A percentile compares a stretch with the other conserved stretches of the same genome.
Conservation (phyloP, 164 flowering plant species). For the Umbellularia californica region DNA sequence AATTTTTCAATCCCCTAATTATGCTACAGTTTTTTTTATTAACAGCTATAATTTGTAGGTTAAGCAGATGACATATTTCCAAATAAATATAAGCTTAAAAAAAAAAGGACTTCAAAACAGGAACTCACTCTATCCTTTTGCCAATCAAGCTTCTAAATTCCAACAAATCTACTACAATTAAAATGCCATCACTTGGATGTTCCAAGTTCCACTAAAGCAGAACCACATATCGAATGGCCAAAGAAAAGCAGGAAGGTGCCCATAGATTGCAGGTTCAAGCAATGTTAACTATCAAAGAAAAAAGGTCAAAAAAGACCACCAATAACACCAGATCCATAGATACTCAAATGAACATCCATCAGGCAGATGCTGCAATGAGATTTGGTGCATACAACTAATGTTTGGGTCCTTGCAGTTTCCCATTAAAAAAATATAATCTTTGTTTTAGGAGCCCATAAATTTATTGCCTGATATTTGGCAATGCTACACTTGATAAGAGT, state of each 20-base stretch:
- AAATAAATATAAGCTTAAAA: background rate
- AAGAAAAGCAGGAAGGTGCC: background rate
- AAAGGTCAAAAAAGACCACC: background rate
- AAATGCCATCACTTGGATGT: background rate
- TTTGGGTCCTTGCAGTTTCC: background rate
- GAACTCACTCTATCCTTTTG: background rate
- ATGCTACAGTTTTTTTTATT: background rate
- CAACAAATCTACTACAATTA: background rate
- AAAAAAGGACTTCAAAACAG: background rate
- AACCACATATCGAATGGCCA: background rate
- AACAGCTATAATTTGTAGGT: background rate
- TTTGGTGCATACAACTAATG: background rate
- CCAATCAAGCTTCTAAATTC: background rate
- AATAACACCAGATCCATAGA: background rate
- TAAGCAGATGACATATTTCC: background rate
- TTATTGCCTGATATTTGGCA: background rate
- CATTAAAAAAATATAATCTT: too few relatives aligned
- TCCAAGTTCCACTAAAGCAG: conserved; percentile 5
- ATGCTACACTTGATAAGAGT: background rate
- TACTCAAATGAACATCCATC: background rate
- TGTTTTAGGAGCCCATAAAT: background rate
- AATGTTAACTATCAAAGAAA: too few relatives aligned
- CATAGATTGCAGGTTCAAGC: background rate
- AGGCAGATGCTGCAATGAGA: background rate
- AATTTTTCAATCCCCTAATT: background rate